Conservation (phyloP, 495 filamentous ascomycete species). For the Annulohypoxylon bovei region DNA sequence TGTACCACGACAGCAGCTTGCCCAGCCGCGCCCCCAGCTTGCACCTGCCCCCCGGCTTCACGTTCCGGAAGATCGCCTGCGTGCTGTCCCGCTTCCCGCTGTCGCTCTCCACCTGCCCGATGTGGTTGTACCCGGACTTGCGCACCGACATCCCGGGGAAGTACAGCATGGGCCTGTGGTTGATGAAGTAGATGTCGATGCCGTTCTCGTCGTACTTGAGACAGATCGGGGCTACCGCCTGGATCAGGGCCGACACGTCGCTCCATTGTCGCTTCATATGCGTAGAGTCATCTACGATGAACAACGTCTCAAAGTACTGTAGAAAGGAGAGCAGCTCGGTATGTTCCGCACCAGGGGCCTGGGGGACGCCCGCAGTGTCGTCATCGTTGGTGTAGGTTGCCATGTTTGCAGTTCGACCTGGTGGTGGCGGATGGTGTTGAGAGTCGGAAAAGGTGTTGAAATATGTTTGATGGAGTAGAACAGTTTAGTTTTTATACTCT, state of each 20-base stretch:
- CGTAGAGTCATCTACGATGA: conserved; percentile 32
- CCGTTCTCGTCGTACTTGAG: conserved; percentile 40
- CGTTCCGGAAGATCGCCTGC: conserved; percentile 31
- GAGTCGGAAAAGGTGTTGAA: neutral
- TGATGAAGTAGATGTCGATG: conserved; percentile 41
- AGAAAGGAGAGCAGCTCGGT: conserved; percentile 35
- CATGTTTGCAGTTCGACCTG: conserved; percentile 5
- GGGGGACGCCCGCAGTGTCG: conserved; percentile 35
- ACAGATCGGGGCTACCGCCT: conserved; percentile 32
- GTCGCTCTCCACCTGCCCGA: conserved; percentile 35
- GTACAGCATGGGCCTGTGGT: conserved; percentile 37
- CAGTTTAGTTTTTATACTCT: neutral
- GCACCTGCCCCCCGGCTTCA: conserved; percentile 36
- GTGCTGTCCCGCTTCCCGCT: conserved; percentile 33
- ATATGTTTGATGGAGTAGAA: neutral
- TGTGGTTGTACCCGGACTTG: conserved; percentile 40
- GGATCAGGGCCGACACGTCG: conserved; percentile 35
- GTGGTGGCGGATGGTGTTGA: neutral
- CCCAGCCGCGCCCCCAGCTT: conserved; percentile 27
- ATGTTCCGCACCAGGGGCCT: conserved; percentile 28
- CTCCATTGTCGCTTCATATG: conserved; percentile 39
- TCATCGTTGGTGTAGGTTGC: conserved; percentile 38
- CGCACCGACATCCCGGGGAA: conserved; percentile 38
- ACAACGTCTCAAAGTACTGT: conserved; percentile 35
- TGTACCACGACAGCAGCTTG: conserved; percentile 34